These are phyloP conservation scores for Atkinsonella texensis DNA, from an alignment of 2,329 filamentous ascomycete species.

Conservation along the genomic window DNA sequence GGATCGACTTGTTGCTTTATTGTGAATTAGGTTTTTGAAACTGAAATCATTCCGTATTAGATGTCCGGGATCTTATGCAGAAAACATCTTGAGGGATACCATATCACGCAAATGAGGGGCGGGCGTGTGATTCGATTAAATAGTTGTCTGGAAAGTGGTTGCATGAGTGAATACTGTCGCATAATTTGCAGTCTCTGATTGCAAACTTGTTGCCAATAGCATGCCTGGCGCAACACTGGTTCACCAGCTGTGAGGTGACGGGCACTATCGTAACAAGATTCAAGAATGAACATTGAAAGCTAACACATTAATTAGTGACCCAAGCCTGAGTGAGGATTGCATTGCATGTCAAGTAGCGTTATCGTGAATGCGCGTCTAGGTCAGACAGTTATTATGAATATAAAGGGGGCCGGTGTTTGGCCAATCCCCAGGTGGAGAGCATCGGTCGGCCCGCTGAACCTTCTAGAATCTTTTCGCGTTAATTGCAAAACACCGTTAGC, in stretches of 20 bases:
- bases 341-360: no score
- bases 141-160: not conserved
- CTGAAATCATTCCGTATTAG: not conserved
- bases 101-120: not conserved
- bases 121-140: no score
- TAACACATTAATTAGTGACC: no score
- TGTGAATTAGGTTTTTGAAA: not conserved
- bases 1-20: not conserved
- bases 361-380: no score
- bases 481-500: constrained; percentile 22
- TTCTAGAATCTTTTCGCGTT: constrained; percentile 29
- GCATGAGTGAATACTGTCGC: not conserved
- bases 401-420: no score
- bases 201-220: not conserved
- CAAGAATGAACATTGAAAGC: no score
- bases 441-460: constrained; percentile 26
- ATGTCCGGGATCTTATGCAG: not conserved
- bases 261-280: no score
- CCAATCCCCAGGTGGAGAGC: not conserved
- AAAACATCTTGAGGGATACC: not conserved
- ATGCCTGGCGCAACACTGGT: not conserved
- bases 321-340: no score
- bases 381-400: no score
- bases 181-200: not conserved
- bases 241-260: not conserved